Evolutionary conservation across 352 stramenopile genomes (phyloP).

Genomic region (Globisporangium alternatum): DNA sequence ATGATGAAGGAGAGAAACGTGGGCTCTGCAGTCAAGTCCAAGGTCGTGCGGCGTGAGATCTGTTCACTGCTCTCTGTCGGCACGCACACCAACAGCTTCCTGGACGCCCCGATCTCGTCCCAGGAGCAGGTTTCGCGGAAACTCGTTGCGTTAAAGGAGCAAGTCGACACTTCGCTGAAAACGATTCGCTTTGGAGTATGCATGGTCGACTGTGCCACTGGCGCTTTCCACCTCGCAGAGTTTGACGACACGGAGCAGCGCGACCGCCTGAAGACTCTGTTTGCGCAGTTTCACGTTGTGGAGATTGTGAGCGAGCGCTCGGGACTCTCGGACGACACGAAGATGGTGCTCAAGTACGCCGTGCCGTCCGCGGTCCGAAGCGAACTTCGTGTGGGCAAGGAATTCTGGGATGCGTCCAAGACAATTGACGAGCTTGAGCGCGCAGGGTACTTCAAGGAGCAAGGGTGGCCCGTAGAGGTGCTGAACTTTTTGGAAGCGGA

Average conservation of each 20-base stretch:
- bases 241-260: conserved; percentile 97
- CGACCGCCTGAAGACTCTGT: conserved; percentile 94
- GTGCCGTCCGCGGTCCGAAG: conserved; percentile 56
- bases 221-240: conserved; percentile 93
- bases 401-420: conserved; percentile 91
- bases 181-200: conserved; percentile 91
- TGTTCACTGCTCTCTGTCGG: conserved; percentile 95
- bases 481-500: conserved; percentile 65
- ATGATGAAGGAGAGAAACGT: conserved; percentile 94
- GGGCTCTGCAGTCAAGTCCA: conserved; percentile 62
- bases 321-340: conserved; percentile 60
- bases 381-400: conserved; percentile 55
- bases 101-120: conserved; percentile 83
- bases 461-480: conserved; percentile 60
- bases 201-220: conserved; percentile 93
- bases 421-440: conserved; percentile 90
- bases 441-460: conserved; percentile 85
- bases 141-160: conserved; percentile 75
- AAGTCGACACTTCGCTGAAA: conserved; percentile 22
- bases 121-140: conserved; percentile 43
- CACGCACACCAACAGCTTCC: conserved; percentile 94
- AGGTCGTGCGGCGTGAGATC: conserved; percentile 94
- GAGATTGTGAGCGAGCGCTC: conserved; percentile 83
- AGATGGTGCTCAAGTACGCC: conserved; percentile 74
- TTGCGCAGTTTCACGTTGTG: conserved; percentile 86